Evolutionary conservation across 352 stramenopile species (phyloP), one percentile per base, ranked within the genome.

Genomic region (Phytophthora cajani): DNA sequence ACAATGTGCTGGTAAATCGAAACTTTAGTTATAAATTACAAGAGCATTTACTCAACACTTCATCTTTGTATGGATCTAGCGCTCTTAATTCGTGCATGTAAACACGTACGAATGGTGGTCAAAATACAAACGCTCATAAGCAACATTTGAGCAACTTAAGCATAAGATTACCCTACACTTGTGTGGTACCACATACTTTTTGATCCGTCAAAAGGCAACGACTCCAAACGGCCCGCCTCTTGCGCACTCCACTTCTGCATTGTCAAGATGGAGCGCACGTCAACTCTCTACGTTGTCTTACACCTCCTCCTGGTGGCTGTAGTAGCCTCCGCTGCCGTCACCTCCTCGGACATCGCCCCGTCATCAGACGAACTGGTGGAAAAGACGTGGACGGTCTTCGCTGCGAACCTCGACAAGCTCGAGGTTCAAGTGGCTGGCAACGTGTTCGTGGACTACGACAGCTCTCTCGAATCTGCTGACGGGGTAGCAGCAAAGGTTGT

Each of bases 391-490:
- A 81, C 78, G 14, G 40, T 85, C 32, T 58, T 68, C 36, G 50
- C 23, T 57, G n/a, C 49, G 1, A 56, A 32, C n/a, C 51, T 85
- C 21, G 66, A 58, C 38, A 69, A 47, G 23, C 57, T 85, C 1
- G 56, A 79, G n/a, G 17, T 82, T 17, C 64, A 75, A 27, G 66
- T 79, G 17, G 64, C 71, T 0, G 78, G 78, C 54, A 79, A 72
- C 42, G 74, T 85, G 21, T 82, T 85, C 64, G 74, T 85, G 33
- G 75, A 82, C 56, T 73, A 74, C 51, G 74, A 80, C 59, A 36
- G 32, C 6, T 78, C 74, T 2, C 50, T 81, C 19, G 42, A 65
- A 42, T 42, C 47, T 9, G 36, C 58, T 17, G 56, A 61, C 47
- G 52, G 70, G 49, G 62, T 74, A 9, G 25, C 62, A 5, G 77